Conservation (phyloP, 257 asterid genomes). For the Sherardia arvensis region DNA sequence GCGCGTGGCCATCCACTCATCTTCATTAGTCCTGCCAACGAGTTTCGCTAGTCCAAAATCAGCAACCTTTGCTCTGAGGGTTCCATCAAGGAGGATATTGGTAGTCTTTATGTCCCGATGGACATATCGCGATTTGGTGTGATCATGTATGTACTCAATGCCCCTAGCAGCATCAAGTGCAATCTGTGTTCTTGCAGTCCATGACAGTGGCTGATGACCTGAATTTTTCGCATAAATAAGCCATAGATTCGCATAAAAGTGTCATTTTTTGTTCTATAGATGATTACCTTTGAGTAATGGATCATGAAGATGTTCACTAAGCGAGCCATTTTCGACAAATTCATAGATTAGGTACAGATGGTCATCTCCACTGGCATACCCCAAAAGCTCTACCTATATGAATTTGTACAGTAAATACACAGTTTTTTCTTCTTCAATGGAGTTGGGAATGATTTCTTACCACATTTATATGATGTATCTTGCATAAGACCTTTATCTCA, state of each 20-base stretch:
- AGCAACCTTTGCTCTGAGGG: conserved; percentile 89
- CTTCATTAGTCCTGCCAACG: conserved; percentile 57
- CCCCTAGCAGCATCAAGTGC: conserved; percentile 78
- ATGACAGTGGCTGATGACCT: conserved; percentile 75
- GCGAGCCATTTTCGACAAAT: conserved; percentile 58
- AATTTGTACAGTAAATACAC: conserved; percentile 6
- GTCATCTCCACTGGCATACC: conserved; percentile 78
- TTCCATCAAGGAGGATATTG: conserved; percentile 65
- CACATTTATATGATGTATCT: conserved; percentile 83
- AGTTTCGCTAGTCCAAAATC: conserved; percentile 89
- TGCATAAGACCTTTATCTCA: conserved; percentile 73
- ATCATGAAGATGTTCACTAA: conserved; percentile 68
- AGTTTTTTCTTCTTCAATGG: conserved; percentile 2
- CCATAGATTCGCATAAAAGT: not conserved
- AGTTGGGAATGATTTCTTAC: conserved; percentile 30
- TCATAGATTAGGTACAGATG: conserved; percentile 74
- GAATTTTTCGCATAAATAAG: not conserved
- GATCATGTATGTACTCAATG: conserved; percentile 82
- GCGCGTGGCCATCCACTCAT: conserved; percentile 59
- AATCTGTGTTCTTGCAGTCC: conserved; percentile 76
- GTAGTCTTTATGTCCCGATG: conserved; percentile 83
- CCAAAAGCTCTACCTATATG: conserved; percentile 71
- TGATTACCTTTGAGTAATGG: conserved; percentile 58
- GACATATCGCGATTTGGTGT: conserved; percentile 63
- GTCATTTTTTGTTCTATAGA: not conserved